Percentiles rank a stretch among this genome's conserved stretches.
phyloP scores from a whole-genome alignment of 305 asterid species.

The Solanum hybrid region DNA sequence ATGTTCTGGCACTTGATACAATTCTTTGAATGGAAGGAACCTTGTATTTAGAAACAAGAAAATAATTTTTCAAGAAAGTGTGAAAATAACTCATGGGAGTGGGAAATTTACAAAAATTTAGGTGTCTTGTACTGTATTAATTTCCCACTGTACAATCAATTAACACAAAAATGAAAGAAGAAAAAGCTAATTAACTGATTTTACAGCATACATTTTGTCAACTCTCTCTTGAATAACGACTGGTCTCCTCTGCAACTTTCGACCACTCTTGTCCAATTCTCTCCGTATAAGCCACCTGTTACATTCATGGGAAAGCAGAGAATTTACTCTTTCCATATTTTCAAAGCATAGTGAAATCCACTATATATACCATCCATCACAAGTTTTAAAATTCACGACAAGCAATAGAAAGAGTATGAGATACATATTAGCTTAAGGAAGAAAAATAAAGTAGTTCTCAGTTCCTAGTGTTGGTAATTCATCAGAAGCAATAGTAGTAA shows the following conservation, averaged over 20 bases:
- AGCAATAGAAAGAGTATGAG: neutral
- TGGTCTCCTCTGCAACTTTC: conserved; percentile 73
- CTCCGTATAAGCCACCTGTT: conserved; percentile 63
- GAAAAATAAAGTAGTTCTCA: neutral
- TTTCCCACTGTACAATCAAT: neutral
- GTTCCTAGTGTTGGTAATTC: neutral
- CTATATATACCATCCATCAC: neutral
- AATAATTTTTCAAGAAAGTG: neutral
- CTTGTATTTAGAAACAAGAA: neutral
- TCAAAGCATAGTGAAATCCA: neutral
- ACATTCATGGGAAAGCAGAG: conserved; percentile 8
- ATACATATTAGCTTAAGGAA: neutral
- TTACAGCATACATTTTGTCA: conserved; percentile 13
- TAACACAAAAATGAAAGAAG: conserved; percentile 1
- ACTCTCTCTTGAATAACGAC: conserved; percentile 43
- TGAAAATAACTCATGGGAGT: neutral
- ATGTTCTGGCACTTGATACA: neutral
- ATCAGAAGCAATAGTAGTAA: neutral
- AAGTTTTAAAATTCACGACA: neutral
- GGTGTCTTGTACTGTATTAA: neutral
- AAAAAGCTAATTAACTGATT: neutral
- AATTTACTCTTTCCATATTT: neutral
- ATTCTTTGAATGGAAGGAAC: neutral
- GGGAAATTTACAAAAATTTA: neutral
- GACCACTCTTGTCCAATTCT: conserved; percentile 73